Percentiles rank a stretch among this genome's conserved stretches.
phyloP scores from a whole-genome alignment of 441 rosid genomes.

The Jatropha multifida region DNA sequence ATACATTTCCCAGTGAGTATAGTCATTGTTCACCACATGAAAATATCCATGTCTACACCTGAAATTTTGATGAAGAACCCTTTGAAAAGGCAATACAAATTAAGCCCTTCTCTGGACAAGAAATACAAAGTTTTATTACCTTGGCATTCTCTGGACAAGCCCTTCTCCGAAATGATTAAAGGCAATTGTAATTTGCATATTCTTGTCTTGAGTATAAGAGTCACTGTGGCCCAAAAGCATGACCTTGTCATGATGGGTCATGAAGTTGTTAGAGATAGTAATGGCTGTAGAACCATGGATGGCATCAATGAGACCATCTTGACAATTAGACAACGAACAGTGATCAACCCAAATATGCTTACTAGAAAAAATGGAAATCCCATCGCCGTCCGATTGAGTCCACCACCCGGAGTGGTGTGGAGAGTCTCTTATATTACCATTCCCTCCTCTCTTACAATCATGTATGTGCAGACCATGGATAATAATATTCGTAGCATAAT shows the following conservation, averaged over 20 bases:
- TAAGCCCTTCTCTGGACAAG: too few relatives aligned
- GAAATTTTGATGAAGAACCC: constrained; percentile 16
- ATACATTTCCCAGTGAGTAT: constrained; percentile 98
- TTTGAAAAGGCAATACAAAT: too few relatives aligned
- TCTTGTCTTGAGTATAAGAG: constrained; percentile 67
- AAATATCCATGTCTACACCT: constrained; percentile 95
- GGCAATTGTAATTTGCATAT: constrained; percentile 92
- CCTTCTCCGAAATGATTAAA: constrained; percentile 98
- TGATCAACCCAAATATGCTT: constrained; percentile 93
- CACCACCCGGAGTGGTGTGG: constrained; percentile 77
- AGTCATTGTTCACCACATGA: constrained; percentile 96
- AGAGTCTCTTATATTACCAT: constrained; percentile 65
- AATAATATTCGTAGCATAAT: constrained; percentile 70
- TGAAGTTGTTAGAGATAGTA: constrained; percentile 74
- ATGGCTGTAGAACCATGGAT: constrained; percentile 83
- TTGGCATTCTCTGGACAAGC: constrained; percentile 90
- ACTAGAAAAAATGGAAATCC: constrained; percentile 72
- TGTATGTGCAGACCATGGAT: constrained; percentile 87
- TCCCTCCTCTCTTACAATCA: constrained; percentile 87
- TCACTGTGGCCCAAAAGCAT: constrained; percentile 94
- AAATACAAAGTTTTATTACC: constrained; percentile 36
- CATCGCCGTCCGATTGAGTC: constrained; percentile 86
- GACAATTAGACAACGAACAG: constrained; percentile 74
- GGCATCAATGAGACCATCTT: constrained; percentile 82
- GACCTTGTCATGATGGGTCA: constrained; percentile 93